Evolutionary conservation across 2,329 filamentous ascomycete genomes (phyloP).

Genomic region (Coniochaeta prunicola): DNA sequence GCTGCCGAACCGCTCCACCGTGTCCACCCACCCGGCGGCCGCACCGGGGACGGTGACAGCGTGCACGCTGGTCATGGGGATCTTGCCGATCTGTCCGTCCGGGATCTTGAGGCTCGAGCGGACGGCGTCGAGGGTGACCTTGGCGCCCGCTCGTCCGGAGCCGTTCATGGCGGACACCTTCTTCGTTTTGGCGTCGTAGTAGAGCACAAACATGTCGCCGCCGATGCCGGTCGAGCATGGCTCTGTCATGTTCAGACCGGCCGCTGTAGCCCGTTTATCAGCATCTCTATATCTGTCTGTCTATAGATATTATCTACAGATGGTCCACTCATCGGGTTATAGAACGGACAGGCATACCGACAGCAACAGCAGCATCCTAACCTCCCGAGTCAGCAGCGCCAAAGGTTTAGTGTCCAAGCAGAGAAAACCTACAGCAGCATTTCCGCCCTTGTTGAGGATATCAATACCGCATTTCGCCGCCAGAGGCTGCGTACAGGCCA

Average conservation of each 20-base stretch:
- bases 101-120: slow-evolving; percentile 61
- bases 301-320: too few relatives aligned
- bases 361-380: slow-evolving; percentile 91
- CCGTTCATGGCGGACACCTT: slow-evolving; percentile 85
- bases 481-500: slow-evolving; percentile 82
- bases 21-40: slow-evolving; percentile 88
- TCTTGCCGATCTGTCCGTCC: slow-evolving; percentile 46
- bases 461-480: slow-evolving; percentile 83
- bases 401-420: slow-evolving; percentile 1
- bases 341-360: slow-evolving; percentile 47
- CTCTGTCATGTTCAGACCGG: slow-evolving; percentile 88
- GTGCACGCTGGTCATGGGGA: slow-evolving; percentile 71
- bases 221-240: slow-evolving; percentile 91
- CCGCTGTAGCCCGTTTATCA: slow-evolving; percentile 47
- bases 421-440: slow-evolving; percentile 67
- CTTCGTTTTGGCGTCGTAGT: slow-evolving; percentile 75
- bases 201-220: slow-evolving; percentile 95
- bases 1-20: slow-evolving; percentile 81
- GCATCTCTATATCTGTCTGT: neutral
- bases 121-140: slow-evolving; percentile 62
- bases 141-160: slow-evolving; percentile 72
- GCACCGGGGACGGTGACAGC: slow-evolving; percentile 85
- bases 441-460: slow-evolving; percentile 80
- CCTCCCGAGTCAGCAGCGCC: neutral
- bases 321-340: too few relatives aligned